phyloP scores from a whole-genome alignment of 352 stramenopile species.

The Globisporangium ultimum region DNA sequence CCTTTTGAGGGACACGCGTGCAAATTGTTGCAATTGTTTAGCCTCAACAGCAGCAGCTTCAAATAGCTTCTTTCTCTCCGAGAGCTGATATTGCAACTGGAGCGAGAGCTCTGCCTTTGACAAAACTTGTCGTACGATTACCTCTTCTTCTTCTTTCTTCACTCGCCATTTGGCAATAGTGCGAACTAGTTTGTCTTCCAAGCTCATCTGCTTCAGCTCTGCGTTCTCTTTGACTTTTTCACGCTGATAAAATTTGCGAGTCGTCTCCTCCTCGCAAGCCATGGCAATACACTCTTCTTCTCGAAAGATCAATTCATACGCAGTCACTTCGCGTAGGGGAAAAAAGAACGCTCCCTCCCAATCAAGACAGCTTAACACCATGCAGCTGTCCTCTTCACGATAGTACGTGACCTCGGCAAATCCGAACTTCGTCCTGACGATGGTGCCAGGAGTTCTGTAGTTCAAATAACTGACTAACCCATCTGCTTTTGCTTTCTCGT shows the following conservation, averaged over 20 bases:
- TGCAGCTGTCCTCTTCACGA: constrained; percentile 43
- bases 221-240: constrained; percentile 19
- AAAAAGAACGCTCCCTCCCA: constrained; percentile 63
- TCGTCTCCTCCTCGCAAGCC: constrained; percentile 31
- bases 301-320: constrained; percentile 34
- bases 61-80: constrained; percentile 16
- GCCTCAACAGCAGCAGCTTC: constrained; percentile 32
- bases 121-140: constrained; percentile 17
- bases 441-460: constrained; percentile 31
- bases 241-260: constrained; percentile 17
- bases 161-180: constrained; percentile 31
- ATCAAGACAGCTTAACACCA: constrained; percentile 35
- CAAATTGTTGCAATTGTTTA: constrained; percentile 22
- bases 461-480: constrained; percentile 35
- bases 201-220: constrained; percentile 34
- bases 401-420: constrained; percentile 45
- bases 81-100: constrained; percentile 52
- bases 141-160: constrained; percentile 42
- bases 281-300: constrained; percentile 51
- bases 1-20: constrained; percentile 31
- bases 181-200: constrained; percentile 38
- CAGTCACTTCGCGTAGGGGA: constrained; percentile 36
- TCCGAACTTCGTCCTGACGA: constrained; percentile 46
- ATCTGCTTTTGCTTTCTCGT: constrained; percentile 16
- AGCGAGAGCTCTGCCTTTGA: constrained; percentile 39